Base-by-base conservation (phyloP, 345 rosid species). In the Rhizophora mangle region DNA sequence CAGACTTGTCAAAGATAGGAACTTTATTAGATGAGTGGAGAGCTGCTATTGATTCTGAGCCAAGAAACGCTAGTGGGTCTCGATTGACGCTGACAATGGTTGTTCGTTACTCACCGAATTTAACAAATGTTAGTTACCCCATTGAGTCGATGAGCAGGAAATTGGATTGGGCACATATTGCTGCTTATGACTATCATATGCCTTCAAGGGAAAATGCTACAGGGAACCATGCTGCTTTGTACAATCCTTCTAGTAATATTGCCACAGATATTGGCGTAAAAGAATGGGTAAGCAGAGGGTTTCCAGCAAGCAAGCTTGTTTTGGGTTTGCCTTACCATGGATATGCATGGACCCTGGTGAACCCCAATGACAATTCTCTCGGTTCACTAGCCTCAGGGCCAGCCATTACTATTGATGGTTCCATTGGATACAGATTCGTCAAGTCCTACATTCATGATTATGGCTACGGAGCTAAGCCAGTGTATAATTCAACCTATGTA, bases 321-420 rank as follows among this genome's bases (percentile, higher is more conserved):
- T 53, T 79, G 51, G 77, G 82, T 4, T 19, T 79, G 60, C 82
- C 82, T 47, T 79, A 68, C 31, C 80, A 76, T 69, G 83, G 83
- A 24, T 80, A 76, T 63, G 72, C 64, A 2, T 80, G 80, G 83
- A 69, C 36, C 20, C 59, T 76, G 1, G 78, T 20, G 75, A 55
- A 74, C 26, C 67, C 75, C 1, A 30, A 37, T 36, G 86, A 54
- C 13, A 20, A 8, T 60, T 51, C 60, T 11, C n/a, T 65, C n/a
- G 76, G 71, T 54, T 59, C 64, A 31, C 36, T 27, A 21, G 63
- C 75, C 34, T 57, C 70, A 0, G 70, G 75, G 3, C 75, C 78
- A 0, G 68, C 11, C 29, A n/a, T 22, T 5, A 62, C 60, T 13
- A 6, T 16, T 10, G 77, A 68, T 56, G 85, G 86, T 3, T 63